Base-by-base conservation (phyloP, 768 basidiomycete species). In the Boletus rubescentipes region DNA sequence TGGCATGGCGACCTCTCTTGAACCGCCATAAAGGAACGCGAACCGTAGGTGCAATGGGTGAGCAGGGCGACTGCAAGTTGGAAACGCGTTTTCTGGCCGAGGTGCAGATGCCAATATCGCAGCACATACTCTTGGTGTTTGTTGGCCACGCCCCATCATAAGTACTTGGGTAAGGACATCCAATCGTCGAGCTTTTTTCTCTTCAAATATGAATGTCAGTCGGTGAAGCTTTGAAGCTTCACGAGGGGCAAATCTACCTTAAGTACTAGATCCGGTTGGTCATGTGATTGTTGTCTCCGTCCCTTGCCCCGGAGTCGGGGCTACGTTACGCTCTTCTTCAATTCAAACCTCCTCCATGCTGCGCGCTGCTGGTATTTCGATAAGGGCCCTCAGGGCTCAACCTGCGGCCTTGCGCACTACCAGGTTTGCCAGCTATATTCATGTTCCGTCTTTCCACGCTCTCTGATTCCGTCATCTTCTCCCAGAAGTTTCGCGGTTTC, bases 401-500 rank as follows among this genome's bases (percentile, higher is more conserved):
- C 38, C 48, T 5, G 18, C 42, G 9, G 15, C 36, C 9, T 45
- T 50, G 18, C 34, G 47, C 18, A n/a, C 47, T n/a, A 45, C 59
- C 5, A 59, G 67, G 67, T 69, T 37, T 45, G 65, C 21, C 20
- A 37, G 15, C 41, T 9, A 21, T 9, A 26, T 5, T n/a, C 31
- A 10, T 37, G 29, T 38, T 35, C 32, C 21, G 16, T 12, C 4
- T 47, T 35, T 20, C 20, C n/a, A n/a, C n/a, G n/a, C 3, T 14
- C 36, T 37, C 36, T 53, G 10, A 61, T 39, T 18, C 20, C 21
- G 36, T 40, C 48, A 29, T 49, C 4, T 3, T 37, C n/a, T 23
- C 36, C 31, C 32, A 68, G 71, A 38, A 32, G 32, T 9, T 70
- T 74, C 48, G 46, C 66, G 21, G 42, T 53, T 18, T 72, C 74